Evolutionary conservation across 1,284 basidiomycete species (phyloP).

Genomic region (Salmacisia buchloeana): DNA sequence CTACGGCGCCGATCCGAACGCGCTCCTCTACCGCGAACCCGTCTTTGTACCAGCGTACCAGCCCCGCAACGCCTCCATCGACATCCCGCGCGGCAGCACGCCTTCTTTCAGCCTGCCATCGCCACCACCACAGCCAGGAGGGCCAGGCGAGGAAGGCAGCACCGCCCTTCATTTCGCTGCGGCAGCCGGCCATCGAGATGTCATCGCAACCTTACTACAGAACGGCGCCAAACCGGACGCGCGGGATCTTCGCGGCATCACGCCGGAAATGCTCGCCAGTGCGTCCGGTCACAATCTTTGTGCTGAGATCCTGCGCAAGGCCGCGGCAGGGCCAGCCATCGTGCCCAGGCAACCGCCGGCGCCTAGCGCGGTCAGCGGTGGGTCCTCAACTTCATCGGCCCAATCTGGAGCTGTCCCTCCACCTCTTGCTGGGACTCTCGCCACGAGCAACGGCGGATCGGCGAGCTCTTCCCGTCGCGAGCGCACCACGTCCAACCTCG

Average conservation of each 20-base stretch:
- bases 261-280: constrained; percentile 35
- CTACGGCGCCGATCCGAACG: constrained; percentile 44
- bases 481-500: background rate
- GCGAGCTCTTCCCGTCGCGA: background rate
- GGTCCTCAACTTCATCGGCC: background rate
- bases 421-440: too few species aligned
- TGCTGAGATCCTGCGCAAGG: constrained; percentile 15
- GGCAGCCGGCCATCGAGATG: constrained; percentile 39
- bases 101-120: constrained; percentile 4
- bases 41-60: constrained; percentile 18
- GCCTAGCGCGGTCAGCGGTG: background rate
- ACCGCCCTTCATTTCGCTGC: constrained; percentile 48
- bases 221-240: constrained; percentile 35
- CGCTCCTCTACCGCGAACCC: constrained; percentile 4
- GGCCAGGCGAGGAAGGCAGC: constrained; percentile 39
- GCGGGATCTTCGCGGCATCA: constrained; percentile 31
- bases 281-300: constrained; percentile 29
- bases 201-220: constrained; percentile 38
- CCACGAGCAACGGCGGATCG: too few species aligned
- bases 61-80: constrained; percentile 14
- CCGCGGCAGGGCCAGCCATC: background rate
- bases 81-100: background rate
- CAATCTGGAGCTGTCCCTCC: background rate
- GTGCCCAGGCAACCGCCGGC: background rate
- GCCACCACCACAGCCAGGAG: constrained; percentile 3